Conservation (phyloP, 257 asterid genomes). For the Fraxinus excelsior region DNA sequence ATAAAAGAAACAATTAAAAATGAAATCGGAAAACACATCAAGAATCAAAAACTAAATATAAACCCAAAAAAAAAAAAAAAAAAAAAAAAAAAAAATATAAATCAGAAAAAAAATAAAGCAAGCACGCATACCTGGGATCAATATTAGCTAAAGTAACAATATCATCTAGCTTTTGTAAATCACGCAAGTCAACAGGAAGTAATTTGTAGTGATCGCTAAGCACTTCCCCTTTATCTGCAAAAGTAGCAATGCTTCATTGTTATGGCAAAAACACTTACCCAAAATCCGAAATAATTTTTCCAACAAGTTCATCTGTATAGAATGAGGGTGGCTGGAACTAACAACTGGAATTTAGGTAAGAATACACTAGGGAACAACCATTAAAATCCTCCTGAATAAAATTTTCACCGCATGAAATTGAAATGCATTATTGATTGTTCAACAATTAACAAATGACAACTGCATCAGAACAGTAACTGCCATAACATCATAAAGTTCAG, state of each 20-base stretch:
- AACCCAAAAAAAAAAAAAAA: too few relatives aligned
- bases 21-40: background rate
- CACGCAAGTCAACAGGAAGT: constrained; percentile 89
- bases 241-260: constrained; percentile 30
- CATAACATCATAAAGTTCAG: background rate
- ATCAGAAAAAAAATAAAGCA: constrained; percentile 20
- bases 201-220: constrained; percentile 81
- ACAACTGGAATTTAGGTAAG: background rate
- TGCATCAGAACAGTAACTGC: background rate
- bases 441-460: background rate
- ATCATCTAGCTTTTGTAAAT: constrained; percentile 64
- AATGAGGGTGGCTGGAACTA: constrained; percentile 1
- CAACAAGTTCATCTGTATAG: constrained; percentile 9
- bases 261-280: constrained; percentile 1
- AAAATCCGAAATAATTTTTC: constrained; percentile 6
- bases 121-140: constrained; percentile 73
- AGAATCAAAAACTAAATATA: too few relatives aligned
- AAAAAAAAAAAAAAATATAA: too few relatives aligned
- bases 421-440: background rate
- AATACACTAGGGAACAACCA: background rate
- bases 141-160: constrained; percentile 68
- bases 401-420: background rate
- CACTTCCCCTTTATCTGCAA: constrained; percentile 93
- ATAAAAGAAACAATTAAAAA: background rate
- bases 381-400: background rate